phyloP scores from a whole-genome alignment of 1,284 basidiomycete genomes.

The Cryptococcus sp. region DNA sequence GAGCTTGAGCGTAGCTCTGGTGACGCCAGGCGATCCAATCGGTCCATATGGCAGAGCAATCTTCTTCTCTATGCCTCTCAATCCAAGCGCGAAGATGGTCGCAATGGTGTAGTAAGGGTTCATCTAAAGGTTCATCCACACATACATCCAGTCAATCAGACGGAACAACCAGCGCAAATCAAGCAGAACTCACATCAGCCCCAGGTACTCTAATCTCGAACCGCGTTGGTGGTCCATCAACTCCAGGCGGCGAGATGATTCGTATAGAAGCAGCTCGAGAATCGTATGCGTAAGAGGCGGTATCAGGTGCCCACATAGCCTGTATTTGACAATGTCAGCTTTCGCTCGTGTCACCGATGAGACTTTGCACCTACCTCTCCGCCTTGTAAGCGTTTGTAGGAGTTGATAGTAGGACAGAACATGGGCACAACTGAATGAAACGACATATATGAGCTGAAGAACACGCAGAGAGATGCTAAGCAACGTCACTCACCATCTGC shows the following conservation, averaged over 20 bases:
- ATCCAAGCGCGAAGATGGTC: constrained; percentile 80
- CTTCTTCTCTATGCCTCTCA: constrained; percentile 82
- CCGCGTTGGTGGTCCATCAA: constrained; percentile 74
- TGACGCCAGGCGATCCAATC: constrained; percentile 55
- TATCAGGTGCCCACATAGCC: constrained; percentile 91
- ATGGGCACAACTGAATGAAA: constrained; percentile 48
- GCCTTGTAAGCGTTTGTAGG: constrained; percentile 96
- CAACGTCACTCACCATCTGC: constrained; percentile 68
- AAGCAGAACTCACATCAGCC: constrained; percentile 69
- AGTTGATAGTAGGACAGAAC: constrained; percentile 89
- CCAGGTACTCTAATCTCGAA: constrained; percentile 93
- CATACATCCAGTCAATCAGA: not conserved
- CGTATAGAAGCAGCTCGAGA: constrained; percentile 87
- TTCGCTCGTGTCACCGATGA: not conserved
- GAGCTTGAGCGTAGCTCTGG: constrained; percentile 60
- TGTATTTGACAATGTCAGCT: constrained; percentile 11
- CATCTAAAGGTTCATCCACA: constrained; percentile 42
- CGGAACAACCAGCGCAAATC: not conserved
- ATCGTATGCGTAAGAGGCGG: constrained; percentile 86
- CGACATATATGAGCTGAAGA: not conserved
- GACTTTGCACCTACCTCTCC: constrained; percentile 62
- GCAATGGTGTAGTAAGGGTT: constrained; percentile 86
- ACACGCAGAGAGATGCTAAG: not conserved
- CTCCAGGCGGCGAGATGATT: constrained; percentile 85
- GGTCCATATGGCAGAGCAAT: constrained; percentile 70